These are phyloP conservation scores for Solanum bulbocastanum DNA, from an alignment of 257 asterid genomes.

Conservation along the genomic window DNA sequence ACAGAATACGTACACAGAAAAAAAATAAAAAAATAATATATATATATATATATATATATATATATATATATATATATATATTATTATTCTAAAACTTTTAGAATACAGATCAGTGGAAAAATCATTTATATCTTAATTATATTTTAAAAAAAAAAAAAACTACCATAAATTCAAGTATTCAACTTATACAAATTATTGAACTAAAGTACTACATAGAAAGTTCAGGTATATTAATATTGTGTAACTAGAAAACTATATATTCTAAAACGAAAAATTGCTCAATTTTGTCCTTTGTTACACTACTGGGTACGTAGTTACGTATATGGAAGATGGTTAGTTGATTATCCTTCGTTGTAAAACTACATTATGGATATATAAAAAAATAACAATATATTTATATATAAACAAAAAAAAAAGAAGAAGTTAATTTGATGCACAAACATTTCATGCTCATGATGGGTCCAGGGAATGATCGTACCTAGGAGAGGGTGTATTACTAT, in stretches of 20 bases:
- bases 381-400: background rate
- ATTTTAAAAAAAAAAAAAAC: background rate
- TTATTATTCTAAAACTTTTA: background rate
- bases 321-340: background rate
- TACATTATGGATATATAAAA: background rate
- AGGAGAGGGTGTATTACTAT: background rate
- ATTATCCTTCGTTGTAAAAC: background rate
- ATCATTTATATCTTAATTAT: background rate
- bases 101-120: background rate
- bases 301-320: background rate
- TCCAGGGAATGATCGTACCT: background rate
- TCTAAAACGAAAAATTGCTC: background rate
- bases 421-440: too few relatives aligned
- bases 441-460: background rate
- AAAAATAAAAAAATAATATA: too few relatives aligned
- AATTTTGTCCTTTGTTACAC: background rate
- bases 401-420: fast-evolving
- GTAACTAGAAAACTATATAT: background rate
- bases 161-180: background rate
- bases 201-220: background rate
- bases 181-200: background rate
- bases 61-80: background rate
- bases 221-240: background rate
- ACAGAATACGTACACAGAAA: background rate
- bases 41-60: background rate